These are phyloP conservation scores for Comarum palustre DNA, from an alignment of 306 rosid genomes.

Conservation along the genomic window DNA sequence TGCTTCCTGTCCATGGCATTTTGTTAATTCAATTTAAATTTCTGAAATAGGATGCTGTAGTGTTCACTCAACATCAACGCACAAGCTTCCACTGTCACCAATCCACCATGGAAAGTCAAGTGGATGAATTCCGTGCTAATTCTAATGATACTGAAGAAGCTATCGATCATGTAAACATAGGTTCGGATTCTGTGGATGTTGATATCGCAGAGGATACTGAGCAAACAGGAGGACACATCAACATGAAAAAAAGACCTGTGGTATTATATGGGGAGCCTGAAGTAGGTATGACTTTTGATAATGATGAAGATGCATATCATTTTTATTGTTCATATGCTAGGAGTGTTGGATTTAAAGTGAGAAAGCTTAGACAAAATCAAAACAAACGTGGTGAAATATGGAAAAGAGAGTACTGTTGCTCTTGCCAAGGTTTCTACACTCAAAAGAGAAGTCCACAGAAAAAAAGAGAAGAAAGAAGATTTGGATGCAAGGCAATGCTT, in stretches of 20 bases:
- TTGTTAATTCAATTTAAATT: neutral
- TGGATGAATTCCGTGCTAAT: neutral
- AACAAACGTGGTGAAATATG: neutral
- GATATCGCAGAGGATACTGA: neutral
- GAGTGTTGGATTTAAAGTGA: conserved; percentile 2
- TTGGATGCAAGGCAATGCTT: conserved; percentile 11
- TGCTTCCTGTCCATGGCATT: neutral
- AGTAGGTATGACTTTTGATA: neutral
- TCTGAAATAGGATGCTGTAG: neutral
- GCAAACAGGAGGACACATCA: neutral
- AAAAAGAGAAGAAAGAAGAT: neutral
- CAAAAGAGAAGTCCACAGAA: neutral
- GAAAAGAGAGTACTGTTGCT: neutral
- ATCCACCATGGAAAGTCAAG: neutral
- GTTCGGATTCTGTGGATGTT: neutral
- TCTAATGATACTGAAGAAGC: neutral
- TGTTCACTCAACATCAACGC: neutral
- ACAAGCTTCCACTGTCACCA: neutral
- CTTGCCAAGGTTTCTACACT: neutral
- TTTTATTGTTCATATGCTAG: neutral
- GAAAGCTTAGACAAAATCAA: neutral
- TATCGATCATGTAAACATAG: neutral
- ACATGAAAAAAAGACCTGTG: too few species aligned
- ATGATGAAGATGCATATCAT: neutral
- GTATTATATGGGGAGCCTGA: neutral